Evolutionary conservation across 768 basidiomycete species (phyloP).

Genomic region (Suillus discolor): DNA sequence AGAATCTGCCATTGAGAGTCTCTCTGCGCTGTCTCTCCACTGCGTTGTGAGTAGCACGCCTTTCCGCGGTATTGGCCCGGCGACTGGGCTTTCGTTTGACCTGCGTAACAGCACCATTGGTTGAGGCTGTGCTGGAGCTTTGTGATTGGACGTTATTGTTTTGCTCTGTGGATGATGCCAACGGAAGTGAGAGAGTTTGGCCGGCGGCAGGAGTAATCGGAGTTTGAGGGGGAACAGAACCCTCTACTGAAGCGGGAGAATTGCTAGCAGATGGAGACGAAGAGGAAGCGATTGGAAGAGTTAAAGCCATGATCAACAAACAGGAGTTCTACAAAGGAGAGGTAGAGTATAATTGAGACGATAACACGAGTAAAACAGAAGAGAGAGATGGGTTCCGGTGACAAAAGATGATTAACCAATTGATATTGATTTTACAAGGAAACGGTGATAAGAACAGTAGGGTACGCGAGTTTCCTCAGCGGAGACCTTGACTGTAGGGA

Average conservation of each 20-base stretch:
- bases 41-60: slow-evolving; percentile 95
- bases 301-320: slow-evolving; percentile 35
- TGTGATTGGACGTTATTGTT: slow-evolving; percentile 25
- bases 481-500: slow-evolving; percentile 34
- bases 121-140: slow-evolving; percentile 15
- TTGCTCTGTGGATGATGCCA: slow-evolving; percentile 27
- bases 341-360: slow-evolving; percentile 13
- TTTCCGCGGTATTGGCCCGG: slow-evolving; percentile 95
- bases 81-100: slow-evolving; percentile 81
- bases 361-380: slow-evolving; percentile 16
- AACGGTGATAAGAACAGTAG: slow-evolving; percentile 19
- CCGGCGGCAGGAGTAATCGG: slow-evolving; percentile 45
- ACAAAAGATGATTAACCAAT: slow-evolving; percentile 20
- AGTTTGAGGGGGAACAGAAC: slow-evolving; percentile 48
- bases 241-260: slow-evolving; percentile 45
- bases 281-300: slow-evolving; percentile 42
- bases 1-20: slow-evolving; percentile 89
- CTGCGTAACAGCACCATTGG: slow-evolving; percentile 36
- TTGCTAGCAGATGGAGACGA: slow-evolving; percentile 40
- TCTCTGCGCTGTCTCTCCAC: slow-evolving; percentile 93
- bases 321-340: slow-evolving; percentile 19
- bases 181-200: slow-evolving; percentile 39
- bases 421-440: slow-evolving; percentile 28
- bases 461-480: slow-evolving; percentile 52
- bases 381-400: background rate